Base-by-base conservation (phyloP, 768 basidiomycete species). In the Clitopilus hobsonii region DNA sequence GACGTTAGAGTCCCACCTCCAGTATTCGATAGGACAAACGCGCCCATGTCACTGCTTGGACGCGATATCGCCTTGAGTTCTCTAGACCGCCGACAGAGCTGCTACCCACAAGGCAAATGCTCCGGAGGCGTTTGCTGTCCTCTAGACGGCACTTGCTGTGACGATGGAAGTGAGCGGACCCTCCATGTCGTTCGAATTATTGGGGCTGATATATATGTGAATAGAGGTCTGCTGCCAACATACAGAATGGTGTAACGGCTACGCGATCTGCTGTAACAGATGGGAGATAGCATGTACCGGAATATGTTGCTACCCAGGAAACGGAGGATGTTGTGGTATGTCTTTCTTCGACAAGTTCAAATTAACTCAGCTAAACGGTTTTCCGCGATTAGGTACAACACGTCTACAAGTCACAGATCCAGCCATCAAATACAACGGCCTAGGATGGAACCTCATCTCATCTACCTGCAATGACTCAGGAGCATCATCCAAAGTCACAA, bases 251-350 rank as follows among this genome's bases (percentile, higher is more conserved):
- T 55, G 54, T 49, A 50, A 50, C 23, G 38, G 27, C 22, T 50
- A 50, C n/a, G 49, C 49, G n/a, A 55, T 38, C 10, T 55, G 54
- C 49, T 55, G 54, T 18, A 50, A 55, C 24, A 14, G 36, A 13
- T 36, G 30, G 49, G 54, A 55, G 23, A 28, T 51, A 13, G 54
- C 49, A 11, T 55, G 54, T 18, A 18, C 23, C 3, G 26, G 26
- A 4, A 38, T 22, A 1, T 55, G 54, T 48, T 55, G 54, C 23
- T 25, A 22, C 6, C 16, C 16, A 18, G 54, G 54, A 25, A 8
- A 32, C n/a, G 28, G 10, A 10, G 32, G 32, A 36, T 55, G 54
- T 48, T 55, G 54, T 41, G 32, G 54, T 55, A 49, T 3, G 54
- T 41, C 26, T 22, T 54, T 41, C 38, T 18, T 23, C 24, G 2